Percentiles rank a stretch among this genome's conserved stretches.
Conservation (phyloP, 2,329 filamentous ascomycete species). For the Xylaria sp. region DNA sequence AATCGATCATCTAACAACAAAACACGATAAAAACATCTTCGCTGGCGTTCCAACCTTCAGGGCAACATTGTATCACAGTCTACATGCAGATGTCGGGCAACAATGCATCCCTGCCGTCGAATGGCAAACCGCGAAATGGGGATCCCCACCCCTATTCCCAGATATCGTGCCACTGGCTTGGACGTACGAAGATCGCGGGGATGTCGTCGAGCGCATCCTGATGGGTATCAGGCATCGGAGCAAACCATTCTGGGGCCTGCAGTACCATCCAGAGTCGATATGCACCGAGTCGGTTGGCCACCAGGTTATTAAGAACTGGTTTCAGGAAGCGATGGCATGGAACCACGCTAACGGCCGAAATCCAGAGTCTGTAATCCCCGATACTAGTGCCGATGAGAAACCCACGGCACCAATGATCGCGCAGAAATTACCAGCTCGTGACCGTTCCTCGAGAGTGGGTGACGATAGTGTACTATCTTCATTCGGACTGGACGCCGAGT, state of each 20-base stretch:
- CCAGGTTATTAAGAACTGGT: constrained; percentile 76
- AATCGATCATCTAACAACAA: constrained; percentile 59
- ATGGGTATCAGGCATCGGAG: constrained; percentile 74
- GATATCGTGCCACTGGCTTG: constrained; percentile 67
- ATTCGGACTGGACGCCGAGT: constrained; percentile 41
- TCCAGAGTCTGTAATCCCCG: constrained; percentile 12
- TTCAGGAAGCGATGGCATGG: constrained; percentile 67
- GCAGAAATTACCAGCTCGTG: neutral
- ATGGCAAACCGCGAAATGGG: constrained; percentile 51
- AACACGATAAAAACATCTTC: constrained; percentile 66
- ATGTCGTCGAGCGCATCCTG: constrained; percentile 60
- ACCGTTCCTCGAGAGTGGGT: constrained; percentile 31
- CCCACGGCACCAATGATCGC: constrained; percentile 17
- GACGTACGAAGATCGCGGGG: constrained; percentile 55
- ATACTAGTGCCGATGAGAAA: neutral
- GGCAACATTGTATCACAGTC: constrained; percentile 79
- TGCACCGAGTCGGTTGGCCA: constrained; percentile 75
- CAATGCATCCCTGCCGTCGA: constrained; percentile 43
- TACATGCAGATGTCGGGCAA: constrained; percentile 62
- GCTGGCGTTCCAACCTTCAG: constrained; percentile 61
- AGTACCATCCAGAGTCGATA: constrained; percentile 89
- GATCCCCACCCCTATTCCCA: constrained; percentile 41
- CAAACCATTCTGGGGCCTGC: constrained; percentile 83
- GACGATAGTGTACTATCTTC: constrained; percentile 39
- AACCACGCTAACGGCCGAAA: constrained; percentile 41